Conservation (phyloP, 805 yeast species). For the Jamesozyma jinghongensis region DNA sequence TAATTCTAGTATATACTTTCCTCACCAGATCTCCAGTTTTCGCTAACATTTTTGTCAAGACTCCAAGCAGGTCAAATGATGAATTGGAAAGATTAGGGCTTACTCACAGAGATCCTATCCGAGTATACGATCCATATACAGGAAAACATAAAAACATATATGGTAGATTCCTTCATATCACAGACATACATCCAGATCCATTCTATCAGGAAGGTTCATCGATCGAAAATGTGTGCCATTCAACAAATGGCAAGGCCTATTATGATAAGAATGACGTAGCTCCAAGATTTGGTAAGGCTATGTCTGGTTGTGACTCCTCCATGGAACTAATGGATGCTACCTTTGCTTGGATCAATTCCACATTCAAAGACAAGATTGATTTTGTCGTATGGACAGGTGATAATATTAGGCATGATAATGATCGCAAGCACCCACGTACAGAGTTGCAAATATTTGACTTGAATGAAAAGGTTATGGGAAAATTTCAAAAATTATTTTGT, state of each 20-base stretch:
- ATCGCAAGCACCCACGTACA: slow-evolving; percentile 62
- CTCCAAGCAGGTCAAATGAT: not conserved
- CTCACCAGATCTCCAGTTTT: too few relatives aligned
- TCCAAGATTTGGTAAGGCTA: slow-evolving; percentile 65
- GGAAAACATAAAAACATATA: slow-evolving; percentile 33
- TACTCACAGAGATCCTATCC: slow-evolving; percentile 34
- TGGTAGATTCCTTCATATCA: slow-evolving; percentile 77
- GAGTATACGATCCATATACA: slow-evolving; percentile 9
- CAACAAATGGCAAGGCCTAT: slow-evolving; percentile 8
- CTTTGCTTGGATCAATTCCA: slow-evolving; percentile 53
- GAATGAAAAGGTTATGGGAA: slow-evolving; percentile 48
- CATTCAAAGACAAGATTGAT: slow-evolving; percentile 67
- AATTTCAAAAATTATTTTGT: slow-evolving; percentile 45
- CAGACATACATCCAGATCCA: slow-evolving; percentile 82
- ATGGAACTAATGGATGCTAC: slow-evolving; percentile 51
- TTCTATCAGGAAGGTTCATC: slow-evolving; percentile 46
- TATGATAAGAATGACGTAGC: slow-evolving; percentile 35
- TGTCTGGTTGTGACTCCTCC: slow-evolving; percentile 73
- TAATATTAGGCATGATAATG: slow-evolving; percentile 78
- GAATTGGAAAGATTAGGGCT: slow-evolving; percentile 27
- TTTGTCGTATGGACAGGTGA: slow-evolving; percentile 91
- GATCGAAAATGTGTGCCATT: slow-evolving; percentile 49
- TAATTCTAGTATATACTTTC: too few relatives aligned
- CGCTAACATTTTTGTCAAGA: too few relatives aligned
- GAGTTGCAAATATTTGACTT: slow-evolving; percentile 61